A percentile compares a stretch with the other conserved stretches of the same genome.
These are phyloP conservation scores for Xerocomus minutiporus DNA, from an alignment of 1,284 basidiomycete genomes.

Conservation along the genomic window DNA sequence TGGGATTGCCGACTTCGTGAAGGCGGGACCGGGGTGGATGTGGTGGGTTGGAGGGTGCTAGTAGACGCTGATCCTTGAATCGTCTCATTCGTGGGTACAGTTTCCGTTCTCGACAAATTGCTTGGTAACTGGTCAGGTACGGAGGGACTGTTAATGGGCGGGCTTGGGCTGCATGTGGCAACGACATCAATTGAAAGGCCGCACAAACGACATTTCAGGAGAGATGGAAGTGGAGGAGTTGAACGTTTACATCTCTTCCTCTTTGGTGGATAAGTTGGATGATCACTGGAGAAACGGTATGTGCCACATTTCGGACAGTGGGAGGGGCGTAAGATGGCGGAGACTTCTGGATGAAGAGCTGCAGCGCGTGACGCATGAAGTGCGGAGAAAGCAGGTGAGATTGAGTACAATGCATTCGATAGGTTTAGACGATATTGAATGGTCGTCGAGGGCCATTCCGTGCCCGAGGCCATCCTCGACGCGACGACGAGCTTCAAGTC, in stretches of 20 bases:
- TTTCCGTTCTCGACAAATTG: not conserved
- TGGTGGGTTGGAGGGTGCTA: not conserved
- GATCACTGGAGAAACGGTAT: slow-evolving; percentile 35
- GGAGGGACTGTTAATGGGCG: not conserved
- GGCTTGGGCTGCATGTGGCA: not conserved
- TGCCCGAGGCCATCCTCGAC: not conserved
- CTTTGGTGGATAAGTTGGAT: slow-evolving; percentile 10
- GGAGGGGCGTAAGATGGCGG: slow-evolving; percentile 22
- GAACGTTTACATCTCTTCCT: slow-evolving; percentile 12
- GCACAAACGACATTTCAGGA: slow-evolving; percentile 22
- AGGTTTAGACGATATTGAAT: slow-evolving; percentile 46
- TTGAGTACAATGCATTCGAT: slow-evolving; percentile 42
- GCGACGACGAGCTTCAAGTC: no score
- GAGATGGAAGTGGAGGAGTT: not conserved
- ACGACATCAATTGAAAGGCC: slow-evolving; percentile 12
- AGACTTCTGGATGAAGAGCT: slow-evolving; percentile 29
- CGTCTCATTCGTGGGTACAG: not conserved
- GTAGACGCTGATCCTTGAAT: not conserved
- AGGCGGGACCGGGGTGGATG: not conserved
- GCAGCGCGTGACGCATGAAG: slow-evolving; percentile 47
- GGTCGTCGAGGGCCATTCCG: slow-evolving; percentile 22
- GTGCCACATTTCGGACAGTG: slow-evolving; percentile 53
- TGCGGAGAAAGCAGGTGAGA: slow-evolving; percentile 56
- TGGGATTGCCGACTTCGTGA: slow-evolving; percentile 1
- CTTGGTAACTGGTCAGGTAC: not conserved